A percentile compares a stretch with the other conserved stretches of the same genome.
Evolutionary conservation across 352 stramenopile genomes (phyloP).

Genomic region (Globisporangium nunn): DNA sequence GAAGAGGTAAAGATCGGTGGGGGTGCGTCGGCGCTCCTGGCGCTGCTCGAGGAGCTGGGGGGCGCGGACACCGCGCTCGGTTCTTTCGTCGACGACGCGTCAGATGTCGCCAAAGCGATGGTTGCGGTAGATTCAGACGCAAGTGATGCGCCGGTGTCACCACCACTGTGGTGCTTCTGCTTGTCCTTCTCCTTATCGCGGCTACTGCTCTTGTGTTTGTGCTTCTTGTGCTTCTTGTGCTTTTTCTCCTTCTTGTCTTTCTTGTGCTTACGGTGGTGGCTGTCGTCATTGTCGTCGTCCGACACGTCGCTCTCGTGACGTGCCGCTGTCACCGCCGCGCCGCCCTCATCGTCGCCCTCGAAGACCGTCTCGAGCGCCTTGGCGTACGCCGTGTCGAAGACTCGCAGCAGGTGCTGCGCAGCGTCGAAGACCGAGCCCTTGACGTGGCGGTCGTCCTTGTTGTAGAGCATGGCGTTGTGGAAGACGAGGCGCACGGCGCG

Average conservation of each 20-base stretch:
- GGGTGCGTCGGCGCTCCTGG: background rate
- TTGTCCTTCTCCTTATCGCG: constrained; percentile 21
- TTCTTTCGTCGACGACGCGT: background rate
- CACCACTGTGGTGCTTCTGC: constrained; percentile 2
- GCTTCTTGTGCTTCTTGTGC: constrained; percentile 70
- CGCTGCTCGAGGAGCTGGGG: background rate
- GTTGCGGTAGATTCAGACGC: background rate
- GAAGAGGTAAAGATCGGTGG: background rate
- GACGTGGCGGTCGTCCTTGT: constrained; percentile 69
- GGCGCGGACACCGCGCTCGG: background rate
- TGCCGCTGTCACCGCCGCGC: background rate
- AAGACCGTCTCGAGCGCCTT: constrained; percentile 68
- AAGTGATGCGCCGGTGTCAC: background rate
- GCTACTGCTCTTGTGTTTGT: constrained; percentile 31
- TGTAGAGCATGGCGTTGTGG: constrained; percentile 73
- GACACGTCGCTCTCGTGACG: background rate
- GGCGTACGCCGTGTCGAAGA: constrained; percentile 79
- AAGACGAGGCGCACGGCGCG: constrained; percentile 79
- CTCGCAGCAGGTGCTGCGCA: constrained; percentile 66
- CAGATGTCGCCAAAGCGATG: background rate
- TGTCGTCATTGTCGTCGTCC: constrained; percentile 3
- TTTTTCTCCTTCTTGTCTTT: constrained; percentile 75
- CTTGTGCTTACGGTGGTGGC: constrained; percentile 23
- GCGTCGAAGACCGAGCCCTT: constrained; percentile 75
- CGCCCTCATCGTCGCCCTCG: constrained; percentile 1